Evolutionary conservation across 2,329 filamentous ascomycete species (phyloP).

Genomic region (Xylariaceae sp.): DNA sequence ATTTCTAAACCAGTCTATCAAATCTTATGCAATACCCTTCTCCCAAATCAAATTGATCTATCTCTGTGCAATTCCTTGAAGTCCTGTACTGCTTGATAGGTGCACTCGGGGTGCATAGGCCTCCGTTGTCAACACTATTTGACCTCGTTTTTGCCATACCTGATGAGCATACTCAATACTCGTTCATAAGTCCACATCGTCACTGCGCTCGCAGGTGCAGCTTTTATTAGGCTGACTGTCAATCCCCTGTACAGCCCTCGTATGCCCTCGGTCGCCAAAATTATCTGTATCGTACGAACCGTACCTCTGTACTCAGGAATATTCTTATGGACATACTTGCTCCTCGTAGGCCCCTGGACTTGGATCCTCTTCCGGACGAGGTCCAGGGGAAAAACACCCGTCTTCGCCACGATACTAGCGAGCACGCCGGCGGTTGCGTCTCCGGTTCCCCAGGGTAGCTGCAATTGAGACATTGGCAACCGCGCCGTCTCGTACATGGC

Average conservation of each 20-base stretch:
- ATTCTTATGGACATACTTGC: slow-evolving; percentile 75
- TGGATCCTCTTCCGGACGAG: slow-evolving; percentile 89
- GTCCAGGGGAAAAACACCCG: slow-evolving; percentile 86
- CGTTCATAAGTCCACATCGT: slow-evolving; percentile 95
- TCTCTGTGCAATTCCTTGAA: no score
- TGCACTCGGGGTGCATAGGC: no score
- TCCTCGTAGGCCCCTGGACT: slow-evolving; percentile 85
- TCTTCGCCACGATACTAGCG: slow-evolving; percentile 80
- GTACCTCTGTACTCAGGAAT: slow-evolving; percentile 81
- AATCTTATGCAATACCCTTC: no score
- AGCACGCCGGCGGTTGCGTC: slow-evolving; percentile 80
- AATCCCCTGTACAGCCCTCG: slow-evolving; percentile 84
- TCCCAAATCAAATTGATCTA: no score
- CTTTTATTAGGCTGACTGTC: slow-evolving; percentile 85
- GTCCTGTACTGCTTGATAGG: no score
- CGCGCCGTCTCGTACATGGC: slow-evolving; percentile 75
- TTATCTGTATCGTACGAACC: slow-evolving; percentile 59
- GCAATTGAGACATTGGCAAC: slow-evolving; percentile 48
- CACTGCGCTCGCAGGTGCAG: slow-evolving; percentile 85
- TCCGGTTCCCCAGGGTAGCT: slow-evolving; percentile 67
- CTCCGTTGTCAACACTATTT: no score
- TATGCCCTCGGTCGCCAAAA: slow-evolving; percentile 68
- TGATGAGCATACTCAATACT: slow-evolving; percentile 57
- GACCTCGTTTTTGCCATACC: slow-evolving; percentile 27
- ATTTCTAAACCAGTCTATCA: no score